Conservation (phyloP, 176 grass and related monocot genomes). For the Aegilops bicornis region DNA sequence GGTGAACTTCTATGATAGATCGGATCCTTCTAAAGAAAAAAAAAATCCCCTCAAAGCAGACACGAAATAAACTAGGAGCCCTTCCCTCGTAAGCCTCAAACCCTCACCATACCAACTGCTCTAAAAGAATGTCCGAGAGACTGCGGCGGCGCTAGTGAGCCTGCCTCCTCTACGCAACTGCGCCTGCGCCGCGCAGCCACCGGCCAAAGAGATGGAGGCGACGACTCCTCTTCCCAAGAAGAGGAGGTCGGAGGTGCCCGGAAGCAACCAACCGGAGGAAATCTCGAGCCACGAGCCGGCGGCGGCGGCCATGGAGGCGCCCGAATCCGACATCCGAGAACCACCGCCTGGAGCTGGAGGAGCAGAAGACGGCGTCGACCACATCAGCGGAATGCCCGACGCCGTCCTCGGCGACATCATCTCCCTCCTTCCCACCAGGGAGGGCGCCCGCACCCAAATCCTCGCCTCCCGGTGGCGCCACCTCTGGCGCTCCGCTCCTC, state of each 20-base stretch:
- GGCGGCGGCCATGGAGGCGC: background rate
- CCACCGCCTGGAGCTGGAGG: background rate
- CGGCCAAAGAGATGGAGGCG: background rate
- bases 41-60: too few relatives aligned
- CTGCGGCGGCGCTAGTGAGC: background rate
- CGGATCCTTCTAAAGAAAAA: too few relatives aligned
- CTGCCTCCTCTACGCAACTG: background rate
- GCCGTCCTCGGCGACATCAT: background rate
- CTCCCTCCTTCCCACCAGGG: constrained; percentile 21
- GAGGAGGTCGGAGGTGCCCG: background rate
- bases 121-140: background rate
- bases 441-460: background rate
- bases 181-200: background rate
- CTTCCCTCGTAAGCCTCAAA: background rate
- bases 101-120: background rate
- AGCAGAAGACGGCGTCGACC: background rate
- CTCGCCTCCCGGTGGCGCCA: background rate
- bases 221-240: background rate
- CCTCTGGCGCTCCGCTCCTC: background rate
- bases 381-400: background rate
- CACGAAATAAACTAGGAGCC: too few relatives aligned
- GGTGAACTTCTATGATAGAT: too few relatives aligned
- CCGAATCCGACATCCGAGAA: background rate
- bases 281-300: background rate
- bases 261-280: background rate